These are phyloP conservation scores for Aurantiochytrium sp. DNA, from an alignment of 108 stramenopile species.

Conservation along the genomic window DNA sequence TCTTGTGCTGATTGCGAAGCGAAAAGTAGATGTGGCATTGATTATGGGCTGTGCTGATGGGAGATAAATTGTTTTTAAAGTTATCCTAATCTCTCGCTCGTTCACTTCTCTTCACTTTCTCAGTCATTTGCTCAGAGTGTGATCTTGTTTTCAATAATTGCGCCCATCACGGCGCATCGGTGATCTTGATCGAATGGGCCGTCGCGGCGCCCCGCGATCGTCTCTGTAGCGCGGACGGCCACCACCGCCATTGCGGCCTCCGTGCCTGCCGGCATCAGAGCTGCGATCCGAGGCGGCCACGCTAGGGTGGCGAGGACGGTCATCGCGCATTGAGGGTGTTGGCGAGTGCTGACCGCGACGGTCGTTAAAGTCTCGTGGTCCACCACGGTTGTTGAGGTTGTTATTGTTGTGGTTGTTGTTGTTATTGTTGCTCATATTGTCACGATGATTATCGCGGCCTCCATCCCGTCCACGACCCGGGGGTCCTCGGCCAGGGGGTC, in stretches of 20 bases:
- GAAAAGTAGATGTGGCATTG: too few species aligned
- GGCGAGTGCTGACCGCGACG: neutral
- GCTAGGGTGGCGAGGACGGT: neutral
- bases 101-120: too few species aligned
- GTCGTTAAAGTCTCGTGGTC: neutral
- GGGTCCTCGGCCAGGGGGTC: neutral
- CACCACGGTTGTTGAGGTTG: neutral
- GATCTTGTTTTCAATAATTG: too few species aligned
- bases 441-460: neutral
- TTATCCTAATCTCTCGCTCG: too few species aligned
- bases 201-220: neutral
- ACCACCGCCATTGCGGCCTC: neutral
- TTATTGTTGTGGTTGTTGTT: neutral
- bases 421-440: neutral
- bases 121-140: too few species aligned
- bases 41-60: too few species aligned
- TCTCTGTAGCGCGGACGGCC: neutral
- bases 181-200: neutral
- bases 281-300: neutral
- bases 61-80: too few species aligned
- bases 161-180: too few species aligned
- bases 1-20: too few species aligned
- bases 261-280: neutral
- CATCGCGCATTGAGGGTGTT: neutral
- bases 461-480: neutral